Evolutionary conservation across 2,329 filamentous ascomycete genomes (phyloP).

Genomic region (Bipolaris zeicola): DNA sequence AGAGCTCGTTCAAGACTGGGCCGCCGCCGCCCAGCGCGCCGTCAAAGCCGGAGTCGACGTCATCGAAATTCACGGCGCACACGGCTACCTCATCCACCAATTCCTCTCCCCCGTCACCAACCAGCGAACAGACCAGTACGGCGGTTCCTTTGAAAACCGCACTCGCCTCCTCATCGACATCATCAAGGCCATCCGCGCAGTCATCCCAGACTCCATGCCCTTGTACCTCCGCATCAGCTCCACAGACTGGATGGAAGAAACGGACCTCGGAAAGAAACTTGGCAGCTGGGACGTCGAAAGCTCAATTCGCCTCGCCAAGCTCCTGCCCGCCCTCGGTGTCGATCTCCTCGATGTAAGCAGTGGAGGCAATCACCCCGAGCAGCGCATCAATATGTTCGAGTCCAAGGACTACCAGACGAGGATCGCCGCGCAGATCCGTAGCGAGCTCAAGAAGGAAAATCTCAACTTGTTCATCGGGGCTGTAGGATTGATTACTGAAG

Average conservation of each 20-base stretch:
- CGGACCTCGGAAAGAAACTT: conserved; percentile 34
- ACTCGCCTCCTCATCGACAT: conserved; percentile 50
- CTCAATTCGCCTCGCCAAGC: conserved; percentile 49
- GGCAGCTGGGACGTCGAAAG: conserved; percentile 51
- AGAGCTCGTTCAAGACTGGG: conserved; percentile 49
- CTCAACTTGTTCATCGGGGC: conserved; percentile 57
- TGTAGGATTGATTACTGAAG: conserved; percentile 60
- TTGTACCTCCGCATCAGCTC: conserved; percentile 45
- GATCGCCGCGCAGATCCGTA: conserved; percentile 53
- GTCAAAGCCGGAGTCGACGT: conserved; percentile 46
- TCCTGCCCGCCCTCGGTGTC: conserved; percentile 50
- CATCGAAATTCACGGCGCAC: conserved; percentile 52
- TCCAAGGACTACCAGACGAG: conserved; percentile 56
- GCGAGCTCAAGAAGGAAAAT: conserved; percentile 48
- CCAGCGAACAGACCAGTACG: conserved; percentile 50
- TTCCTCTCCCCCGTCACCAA: conserved; percentile 51
- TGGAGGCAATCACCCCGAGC: conserved; percentile 53
- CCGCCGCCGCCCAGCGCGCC: conserved; percentile 44
- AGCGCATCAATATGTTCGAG: conserved; percentile 50
- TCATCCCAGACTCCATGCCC: conserved; percentile 44
- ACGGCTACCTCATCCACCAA: conserved; percentile 52
- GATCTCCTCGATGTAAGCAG: conserved; percentile 55
- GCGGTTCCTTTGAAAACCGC: conserved; percentile 50
- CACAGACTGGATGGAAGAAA: conserved; percentile 48
- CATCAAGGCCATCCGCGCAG: conserved; percentile 43